Evolutionary conservation across 768 basidiomycete species (phyloP).

Genomic region (Dentipellis fragilis): DNA sequence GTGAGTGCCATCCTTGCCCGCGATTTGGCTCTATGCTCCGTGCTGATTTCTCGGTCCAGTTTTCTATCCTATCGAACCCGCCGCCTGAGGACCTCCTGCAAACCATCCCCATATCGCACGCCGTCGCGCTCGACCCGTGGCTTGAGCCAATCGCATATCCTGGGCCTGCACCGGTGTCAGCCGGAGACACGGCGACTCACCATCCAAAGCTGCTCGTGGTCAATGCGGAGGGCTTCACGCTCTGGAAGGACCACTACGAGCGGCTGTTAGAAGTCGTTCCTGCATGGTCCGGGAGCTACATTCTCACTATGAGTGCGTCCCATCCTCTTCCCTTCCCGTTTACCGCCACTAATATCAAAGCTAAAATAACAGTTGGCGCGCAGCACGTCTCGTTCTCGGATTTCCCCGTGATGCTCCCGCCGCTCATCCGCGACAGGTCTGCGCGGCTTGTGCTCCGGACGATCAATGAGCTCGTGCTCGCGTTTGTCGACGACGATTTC

Average conservation of each 20-base stretch:
- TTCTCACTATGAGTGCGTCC: constrained; percentile 9
- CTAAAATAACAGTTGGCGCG: constrained; percentile 11
- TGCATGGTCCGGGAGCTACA: constrained; percentile 26
- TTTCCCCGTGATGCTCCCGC: constrained; percentile 14
- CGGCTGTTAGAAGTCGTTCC: constrained; percentile 43
- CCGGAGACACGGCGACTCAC: constrained; percentile 6
- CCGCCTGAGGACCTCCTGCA: constrained; percentile 26
- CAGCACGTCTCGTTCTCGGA: constrained; percentile 21
- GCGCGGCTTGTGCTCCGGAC: constrained; percentile 11
- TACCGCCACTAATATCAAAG: not conserved
- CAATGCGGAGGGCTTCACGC: constrained; percentile 68
- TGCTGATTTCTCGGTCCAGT: constrained; percentile 22
- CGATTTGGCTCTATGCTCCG: not conserved
- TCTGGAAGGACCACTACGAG: constrained; percentile 69
- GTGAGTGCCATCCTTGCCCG: constrained; percentile 22
- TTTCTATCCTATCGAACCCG: constrained; percentile 44
- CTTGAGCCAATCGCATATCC: constrained; percentile 62
- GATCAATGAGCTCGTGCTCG: constrained; percentile 13
- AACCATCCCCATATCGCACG: constrained; percentile 43
- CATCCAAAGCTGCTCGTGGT: constrained; percentile 42
- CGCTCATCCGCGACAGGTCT: constrained; percentile 3
- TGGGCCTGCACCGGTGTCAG: constrained; percentile 27
- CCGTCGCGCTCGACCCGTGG: constrained; percentile 76
- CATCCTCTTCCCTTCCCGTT: not conserved
- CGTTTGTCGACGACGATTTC: constrained; percentile 15